A percentile compares a stretch with the other conserved stretches of the same genome.
Evolutionary conservation across 2,329 filamentous ascomycete genomes (phyloP).

Genomic region (Dactylonectria macrodidyma): DNA sequence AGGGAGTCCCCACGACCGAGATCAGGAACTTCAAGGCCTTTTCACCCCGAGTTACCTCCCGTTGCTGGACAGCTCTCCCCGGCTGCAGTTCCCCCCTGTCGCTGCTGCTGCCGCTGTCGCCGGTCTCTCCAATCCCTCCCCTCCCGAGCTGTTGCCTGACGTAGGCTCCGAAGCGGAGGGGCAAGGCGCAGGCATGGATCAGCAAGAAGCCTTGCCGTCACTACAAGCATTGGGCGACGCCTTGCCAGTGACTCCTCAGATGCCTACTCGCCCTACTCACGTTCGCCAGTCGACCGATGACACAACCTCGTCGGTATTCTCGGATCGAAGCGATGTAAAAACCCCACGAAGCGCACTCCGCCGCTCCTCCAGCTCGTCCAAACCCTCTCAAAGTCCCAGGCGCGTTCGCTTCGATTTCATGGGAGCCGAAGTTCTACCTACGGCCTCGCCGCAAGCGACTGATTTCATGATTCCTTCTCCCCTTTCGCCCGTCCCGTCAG

Average conservation of each 20-base stretch:
- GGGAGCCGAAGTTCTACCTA: conserved; percentile 73
- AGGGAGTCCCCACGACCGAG: conserved; percentile 67
- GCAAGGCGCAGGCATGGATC: conserved; percentile 44
- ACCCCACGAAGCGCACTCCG: conserved; percentile 70
- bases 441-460: conserved; percentile 65
- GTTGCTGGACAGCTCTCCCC: conserved; percentile 66
- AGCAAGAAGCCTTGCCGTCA: conserved; percentile 31
- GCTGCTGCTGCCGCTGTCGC: conserved; percentile 36
- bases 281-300: conserved; percentile 62
- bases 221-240: conserved; percentile 37
- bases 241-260: conserved; percentile 36
- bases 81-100: conserved; percentile 38
- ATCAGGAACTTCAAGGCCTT: conserved; percentile 73
- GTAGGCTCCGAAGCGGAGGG: conserved; percentile 42
- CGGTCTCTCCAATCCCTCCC: conserved; percentile 34
- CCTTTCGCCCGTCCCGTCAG: conserved; percentile 43
- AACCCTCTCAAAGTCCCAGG: conserved; percentile 67
- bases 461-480: conserved; percentile 50
- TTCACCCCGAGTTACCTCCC: conserved; percentile 76
- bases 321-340: conserved; percentile 67
- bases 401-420: conserved; percentile 75
- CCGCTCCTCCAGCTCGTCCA: conserved; percentile 67
- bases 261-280: conserved; percentile 52
- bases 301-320: conserved; percentile 65
- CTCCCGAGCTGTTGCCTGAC: conserved; percentile 47